phyloP scores from a whole-genome alignment of 805 yeast species.

The Teunomyces tritomae region DNA sequence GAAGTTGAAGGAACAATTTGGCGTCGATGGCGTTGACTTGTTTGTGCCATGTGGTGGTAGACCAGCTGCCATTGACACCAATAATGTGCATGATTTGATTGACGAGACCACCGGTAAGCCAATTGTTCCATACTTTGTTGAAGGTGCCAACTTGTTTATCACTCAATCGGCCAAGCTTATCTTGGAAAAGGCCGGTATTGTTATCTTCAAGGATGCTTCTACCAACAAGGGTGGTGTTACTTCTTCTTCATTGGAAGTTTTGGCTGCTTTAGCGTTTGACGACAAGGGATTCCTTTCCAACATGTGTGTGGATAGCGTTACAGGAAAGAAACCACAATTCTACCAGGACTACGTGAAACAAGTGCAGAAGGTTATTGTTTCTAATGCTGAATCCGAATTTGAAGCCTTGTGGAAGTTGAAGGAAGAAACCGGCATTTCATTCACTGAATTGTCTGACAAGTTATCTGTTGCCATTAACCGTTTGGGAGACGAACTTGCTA shows the following conservation, averaged over 20 bases:
- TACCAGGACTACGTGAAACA: conserved; percentile 80
- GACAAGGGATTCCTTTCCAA: conserved; percentile 75
- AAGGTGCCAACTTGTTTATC: conserved; percentile 95
- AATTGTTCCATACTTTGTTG: conserved; percentile 83
- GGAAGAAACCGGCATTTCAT: conserved; percentile 58
- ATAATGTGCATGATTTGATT: conserved; percentile 70
- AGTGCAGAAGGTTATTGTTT: conserved; percentile 72
- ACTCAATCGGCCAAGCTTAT: conserved; percentile 90
- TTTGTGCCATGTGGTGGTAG: conserved; percentile 99
- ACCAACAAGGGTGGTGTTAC: conserved; percentile 99
- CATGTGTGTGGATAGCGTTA: conserved; percentile 68
- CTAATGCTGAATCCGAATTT: conserved; percentile 83
- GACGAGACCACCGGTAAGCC: conserved; percentile 74
- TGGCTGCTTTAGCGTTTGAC: conserved; percentile 88
- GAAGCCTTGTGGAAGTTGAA: conserved; percentile 81
- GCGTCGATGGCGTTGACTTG: conserved; percentile 61
- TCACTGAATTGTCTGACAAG: conserved; percentile 73
- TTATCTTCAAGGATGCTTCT: conserved; percentile 92
- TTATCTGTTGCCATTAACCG: conserved; percentile 81
- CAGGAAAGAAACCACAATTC: conserved; percentile 62
- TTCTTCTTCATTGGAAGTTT: conserved; percentile 90
- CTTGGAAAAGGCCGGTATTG: conserved; percentile 82
- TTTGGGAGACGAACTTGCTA: conserved; percentile 80
- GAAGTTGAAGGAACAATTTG: conserved; percentile 60
- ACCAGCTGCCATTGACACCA: conserved; percentile 91